phyloP scores from a whole-genome alignment of 83 land plant genomes.

The Diphasiastrum complanatum region DNA sequence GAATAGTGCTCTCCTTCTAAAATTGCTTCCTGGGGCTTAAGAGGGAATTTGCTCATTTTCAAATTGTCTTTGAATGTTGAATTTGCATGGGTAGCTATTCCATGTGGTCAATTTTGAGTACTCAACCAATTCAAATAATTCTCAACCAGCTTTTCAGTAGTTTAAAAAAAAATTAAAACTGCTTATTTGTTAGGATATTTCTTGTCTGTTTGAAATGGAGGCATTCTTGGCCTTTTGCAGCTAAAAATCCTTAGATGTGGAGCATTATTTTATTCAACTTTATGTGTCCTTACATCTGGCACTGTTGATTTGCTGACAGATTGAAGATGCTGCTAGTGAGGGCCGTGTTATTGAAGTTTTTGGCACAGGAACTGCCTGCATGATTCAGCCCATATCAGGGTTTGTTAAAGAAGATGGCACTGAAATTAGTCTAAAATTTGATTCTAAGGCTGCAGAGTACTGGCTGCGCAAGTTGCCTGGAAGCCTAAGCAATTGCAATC shows the following conservation, averaged over 20 bases:
- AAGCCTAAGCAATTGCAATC: neutral
- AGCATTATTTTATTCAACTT: no score
- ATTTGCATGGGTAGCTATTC: no score
- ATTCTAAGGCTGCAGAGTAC: slow-evolving; percentile 18
- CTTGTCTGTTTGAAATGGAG: no score
- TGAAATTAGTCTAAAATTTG: slow-evolving; percentile 22
- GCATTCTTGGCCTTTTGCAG: no score
- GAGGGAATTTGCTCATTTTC: no score
- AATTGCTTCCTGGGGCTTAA: neutral
- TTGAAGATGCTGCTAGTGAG: slow-evolving; percentile 21
- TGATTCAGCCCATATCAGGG: slow-evolving; percentile 30
- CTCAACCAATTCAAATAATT: no score
- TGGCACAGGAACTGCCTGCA: slow-evolving; percentile 35
- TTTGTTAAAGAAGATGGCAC: slow-evolving; percentile 17
- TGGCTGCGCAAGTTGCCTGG: slow-evolving; percentile 26
- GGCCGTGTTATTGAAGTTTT: slow-evolving; percentile 28
- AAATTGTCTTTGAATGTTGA: neutral
- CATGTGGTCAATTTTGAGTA: neutral
- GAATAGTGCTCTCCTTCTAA: neutral
- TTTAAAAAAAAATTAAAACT: no score
- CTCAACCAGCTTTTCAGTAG: no score
- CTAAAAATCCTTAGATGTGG: no score
- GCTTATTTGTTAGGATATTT: no score
- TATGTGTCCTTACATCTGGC: no score
- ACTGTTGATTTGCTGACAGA: slow-evolving; percentile 10